These are phyloP conservation scores for Thermomucor indicae-seudaticae DNA, from an alignment of 371 early-diverging fungal genomes.

Conservation along the genomic window DNA sequence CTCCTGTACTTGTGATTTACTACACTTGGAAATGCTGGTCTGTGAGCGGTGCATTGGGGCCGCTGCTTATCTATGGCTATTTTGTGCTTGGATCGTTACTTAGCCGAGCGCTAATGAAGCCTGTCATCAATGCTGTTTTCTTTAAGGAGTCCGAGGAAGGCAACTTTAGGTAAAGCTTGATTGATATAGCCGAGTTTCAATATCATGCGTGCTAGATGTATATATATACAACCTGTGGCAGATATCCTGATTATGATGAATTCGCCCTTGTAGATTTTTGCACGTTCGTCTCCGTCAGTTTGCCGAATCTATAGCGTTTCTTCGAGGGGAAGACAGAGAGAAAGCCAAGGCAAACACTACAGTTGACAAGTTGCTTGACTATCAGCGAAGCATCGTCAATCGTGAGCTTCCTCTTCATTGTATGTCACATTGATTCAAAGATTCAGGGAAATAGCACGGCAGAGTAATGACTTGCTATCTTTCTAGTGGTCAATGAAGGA, in stretches of 20 bases:
- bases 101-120: constrained; percentile 62
- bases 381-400: constrained; percentile 58
- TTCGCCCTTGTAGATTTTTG: constrained; percentile 41
- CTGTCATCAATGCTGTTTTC: constrained; percentile 52
- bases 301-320: constrained; percentile 80
- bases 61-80: constrained; percentile 64
- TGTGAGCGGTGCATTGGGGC: constrained; percentile 70
- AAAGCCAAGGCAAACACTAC: constrained; percentile 45
- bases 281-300: constrained; percentile 71
- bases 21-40: constrained; percentile 74
- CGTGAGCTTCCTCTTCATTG: constrained; percentile 62
- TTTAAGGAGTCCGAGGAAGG: neutral
- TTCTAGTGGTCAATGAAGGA: constrained; percentile 55
- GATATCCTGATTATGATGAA: neutral
- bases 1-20: constrained; percentile 72
- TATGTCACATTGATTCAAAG: constrained; percentile 34
- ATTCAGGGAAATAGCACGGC: neutral
- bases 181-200: neutral
- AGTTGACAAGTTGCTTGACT: constrained; percentile 47
- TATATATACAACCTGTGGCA: too few species aligned
- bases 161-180: constrained; percentile 53
- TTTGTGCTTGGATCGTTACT: constrained; percentile 64
- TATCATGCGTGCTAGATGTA: neutral
- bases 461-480: neutral
- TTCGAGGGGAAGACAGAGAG: constrained; percentile 69